These are phyloP conservation scores for Ilyonectria robusta DNA, from an alignment of 2,329 filamentous ascomycete species.

Conservation along the genomic window DNA sequence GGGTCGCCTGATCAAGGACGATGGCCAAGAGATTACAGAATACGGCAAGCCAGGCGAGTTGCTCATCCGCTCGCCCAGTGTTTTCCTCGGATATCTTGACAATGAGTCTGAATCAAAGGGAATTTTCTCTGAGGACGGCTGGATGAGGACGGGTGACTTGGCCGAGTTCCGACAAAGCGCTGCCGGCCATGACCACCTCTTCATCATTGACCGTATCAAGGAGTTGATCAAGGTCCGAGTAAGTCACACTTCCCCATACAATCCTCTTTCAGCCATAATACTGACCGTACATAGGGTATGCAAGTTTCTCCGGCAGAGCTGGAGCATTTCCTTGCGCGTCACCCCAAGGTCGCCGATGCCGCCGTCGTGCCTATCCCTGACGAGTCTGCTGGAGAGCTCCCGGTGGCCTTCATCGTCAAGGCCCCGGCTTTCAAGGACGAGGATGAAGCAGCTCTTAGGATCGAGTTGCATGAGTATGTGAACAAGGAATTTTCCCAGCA, in stretches of 20 bases:
- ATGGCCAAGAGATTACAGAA: constrained; percentile 15
- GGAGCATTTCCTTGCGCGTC: constrained; percentile 15
- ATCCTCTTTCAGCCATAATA: background rate
- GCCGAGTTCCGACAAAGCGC: constrained; percentile 18
- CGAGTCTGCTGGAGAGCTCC: constrained; percentile 20
- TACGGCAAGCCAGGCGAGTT: constrained; percentile 17
- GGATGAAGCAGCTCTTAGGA: constrained; percentile 8
- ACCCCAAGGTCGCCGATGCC: constrained; percentile 20
- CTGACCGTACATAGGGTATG: constrained; percentile 10
- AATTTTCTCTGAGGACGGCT: constrained; percentile 19
- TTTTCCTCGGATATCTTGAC: constrained; percentile 25
- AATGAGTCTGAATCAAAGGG: constrained; percentile 19
- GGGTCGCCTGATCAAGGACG: constrained; percentile 13
- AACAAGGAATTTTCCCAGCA: constrained; percentile 20
- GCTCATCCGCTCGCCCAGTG: constrained; percentile 9
- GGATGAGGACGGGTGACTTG: constrained; percentile 24
- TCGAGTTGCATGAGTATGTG: constrained; percentile 13
- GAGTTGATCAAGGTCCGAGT: constrained; percentile 23
- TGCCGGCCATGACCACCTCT: constrained; percentile 19
- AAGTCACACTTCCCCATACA: background rate
- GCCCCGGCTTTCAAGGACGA: constrained; percentile 13
- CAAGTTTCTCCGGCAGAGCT: constrained; percentile 23
- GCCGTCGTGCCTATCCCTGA: constrained; percentile 24
- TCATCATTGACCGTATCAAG: constrained; percentile 25
- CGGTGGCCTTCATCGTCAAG: constrained; percentile 21